phyloP scores from a whole-genome alignment of 176 grass and related monocot genomes.

The Cymbopogon citratus region DNA sequence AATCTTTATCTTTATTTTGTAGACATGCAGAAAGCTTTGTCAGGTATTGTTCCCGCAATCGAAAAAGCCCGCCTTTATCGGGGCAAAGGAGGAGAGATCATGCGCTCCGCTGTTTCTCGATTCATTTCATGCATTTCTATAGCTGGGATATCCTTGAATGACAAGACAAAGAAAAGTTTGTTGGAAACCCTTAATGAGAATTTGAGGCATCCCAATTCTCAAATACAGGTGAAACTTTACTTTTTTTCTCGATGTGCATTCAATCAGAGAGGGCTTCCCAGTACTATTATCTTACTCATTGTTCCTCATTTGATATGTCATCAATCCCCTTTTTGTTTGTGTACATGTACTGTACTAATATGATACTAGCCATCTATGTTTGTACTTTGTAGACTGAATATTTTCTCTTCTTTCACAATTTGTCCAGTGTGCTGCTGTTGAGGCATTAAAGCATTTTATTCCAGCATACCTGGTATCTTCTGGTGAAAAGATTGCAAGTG shows the following conservation, averaged over 20 bases:
- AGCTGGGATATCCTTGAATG: constrained; percentile 68
- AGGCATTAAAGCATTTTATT: constrained; percentile 81
- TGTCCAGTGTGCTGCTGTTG: constrained; percentile 70
- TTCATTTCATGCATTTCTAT: constrained; percentile 92
- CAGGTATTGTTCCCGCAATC: constrained; percentile 78
- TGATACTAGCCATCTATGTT: not conserved
- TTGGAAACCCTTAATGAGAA: constrained; percentile 96
- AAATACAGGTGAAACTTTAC: constrained; percentile 71
- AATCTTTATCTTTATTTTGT: constrained; percentile 22
- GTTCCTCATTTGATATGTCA: not conserved
- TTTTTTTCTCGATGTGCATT: constrained; percentile 4
- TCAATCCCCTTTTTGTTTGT: constrained; percentile 10
- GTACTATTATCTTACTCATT: not conserved
- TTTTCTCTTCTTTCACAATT: constrained; percentile 11
- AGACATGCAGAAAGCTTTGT: constrained; percentile 79
- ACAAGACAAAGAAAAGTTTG: constrained; percentile 81
- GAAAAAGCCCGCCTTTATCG: constrained; percentile 96
- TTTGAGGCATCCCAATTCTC: constrained; percentile 85
- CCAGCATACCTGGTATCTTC: constrained; percentile 74
- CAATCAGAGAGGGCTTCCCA: not conserved
- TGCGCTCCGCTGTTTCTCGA: constrained; percentile 82
- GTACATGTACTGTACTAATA: constrained; percentile 1
- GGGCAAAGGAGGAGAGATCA: constrained; percentile 96
- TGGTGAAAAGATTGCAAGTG: constrained; percentile 54
- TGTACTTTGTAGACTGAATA: constrained; percentile 27